Base-by-base conservation (phyloP, 2,329 filamentous ascomycete genomes). In the Penicillium corylophilum region DNA sequence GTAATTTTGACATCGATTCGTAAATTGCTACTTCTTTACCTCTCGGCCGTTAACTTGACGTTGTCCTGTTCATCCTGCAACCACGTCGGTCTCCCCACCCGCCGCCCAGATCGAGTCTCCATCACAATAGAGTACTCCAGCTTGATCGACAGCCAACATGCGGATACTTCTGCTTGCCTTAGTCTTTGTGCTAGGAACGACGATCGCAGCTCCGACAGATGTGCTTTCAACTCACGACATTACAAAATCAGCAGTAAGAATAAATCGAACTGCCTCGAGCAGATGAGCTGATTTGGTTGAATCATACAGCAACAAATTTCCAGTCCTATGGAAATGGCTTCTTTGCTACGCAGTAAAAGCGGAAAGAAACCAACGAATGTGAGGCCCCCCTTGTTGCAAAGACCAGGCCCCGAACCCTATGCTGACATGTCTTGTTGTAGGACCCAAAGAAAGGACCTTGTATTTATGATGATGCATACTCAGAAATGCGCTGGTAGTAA, bases 381-480 rank as follows among this genome's bases (percentile, higher is more conserved):
- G 18, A 18, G n/a, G 31, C n/a, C n/a, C 6, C n/a, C 15, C 5
- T 33, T 6, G 4, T 35, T 16, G 6, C 5, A n/a, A 35, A 6
- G 8, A 35, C 9, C 7, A 9, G 8, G 15, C n/a, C 8, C n/a
- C 18, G 31, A 16, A 9, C 12, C 15, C n/a, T 8, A 16, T 9
- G n/a, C 31, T 35, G n/a, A 16, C n/a, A 35, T 35, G 4, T 18
- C 31, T 35, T 16, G 6, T 8, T 35, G 2, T n/a, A 35, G 31
- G 31, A 6, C n/a, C n/a, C 9, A 7, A 35, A 35, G 31, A 35
- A 35, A 18, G 31, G 31, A 16, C 31, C 31, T 9, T 46, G 35
- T 16, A 46, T 46, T 24, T 46, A 46, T 6, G 44, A 46, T 16
- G 18, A 46, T 29, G 44, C 35, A 20, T 46, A 40, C 22, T 7